phyloP scores from a whole-genome alignment of 1,284 basidiomycete species.

The Sanghuangporus baumii region DNA sequence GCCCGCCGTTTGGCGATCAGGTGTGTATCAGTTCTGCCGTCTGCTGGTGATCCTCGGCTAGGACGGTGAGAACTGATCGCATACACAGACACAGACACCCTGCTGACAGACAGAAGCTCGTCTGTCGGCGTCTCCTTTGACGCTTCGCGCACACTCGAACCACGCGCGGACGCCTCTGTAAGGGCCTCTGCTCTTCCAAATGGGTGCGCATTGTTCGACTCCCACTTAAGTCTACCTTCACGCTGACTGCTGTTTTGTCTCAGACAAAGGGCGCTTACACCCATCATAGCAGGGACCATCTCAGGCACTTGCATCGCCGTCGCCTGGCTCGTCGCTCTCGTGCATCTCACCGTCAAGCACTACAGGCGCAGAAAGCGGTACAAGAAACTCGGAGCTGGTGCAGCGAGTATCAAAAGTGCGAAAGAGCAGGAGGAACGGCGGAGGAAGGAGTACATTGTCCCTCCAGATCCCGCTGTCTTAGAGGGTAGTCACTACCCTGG shows the following conservation, averaged over 20 bases:
- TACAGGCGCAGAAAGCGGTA: constrained; percentile 26
- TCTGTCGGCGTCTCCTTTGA: neutral
- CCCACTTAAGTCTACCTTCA: neutral
- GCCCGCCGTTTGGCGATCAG: neutral
- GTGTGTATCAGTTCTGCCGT: neutral
- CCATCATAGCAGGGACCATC: constrained; percentile 57
- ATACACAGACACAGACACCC: neutral
- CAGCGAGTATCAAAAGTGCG: constrained; percentile 7
- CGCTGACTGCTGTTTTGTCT: neutral
- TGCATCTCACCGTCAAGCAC: constrained; percentile 32
- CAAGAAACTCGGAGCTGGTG: constrained; percentile 22
- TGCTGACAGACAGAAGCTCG: neutral
- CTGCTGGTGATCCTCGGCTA: neutral
- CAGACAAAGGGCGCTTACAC: constrained; percentile 54
- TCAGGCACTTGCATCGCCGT: constrained; percentile 47
- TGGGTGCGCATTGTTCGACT: constrained; percentile 6
- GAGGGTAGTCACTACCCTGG: constrained; percentile 41
- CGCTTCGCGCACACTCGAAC: constrained; percentile 3
- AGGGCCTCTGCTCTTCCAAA: constrained; percentile 17
- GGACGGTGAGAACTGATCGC: neutral
- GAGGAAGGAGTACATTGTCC: constrained; percentile 42
- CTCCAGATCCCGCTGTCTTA: constrained; percentile 61
- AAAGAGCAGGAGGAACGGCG: constrained; percentile 24
- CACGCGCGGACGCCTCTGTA: constrained; percentile 8
- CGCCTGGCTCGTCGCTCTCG: constrained; percentile 40